Evolutionary conservation across 2,329 filamentous ascomycete species (phyloP), one percentile per base, ranked within the genome.

Genomic region (Plenodomus lindquistii): DNA sequence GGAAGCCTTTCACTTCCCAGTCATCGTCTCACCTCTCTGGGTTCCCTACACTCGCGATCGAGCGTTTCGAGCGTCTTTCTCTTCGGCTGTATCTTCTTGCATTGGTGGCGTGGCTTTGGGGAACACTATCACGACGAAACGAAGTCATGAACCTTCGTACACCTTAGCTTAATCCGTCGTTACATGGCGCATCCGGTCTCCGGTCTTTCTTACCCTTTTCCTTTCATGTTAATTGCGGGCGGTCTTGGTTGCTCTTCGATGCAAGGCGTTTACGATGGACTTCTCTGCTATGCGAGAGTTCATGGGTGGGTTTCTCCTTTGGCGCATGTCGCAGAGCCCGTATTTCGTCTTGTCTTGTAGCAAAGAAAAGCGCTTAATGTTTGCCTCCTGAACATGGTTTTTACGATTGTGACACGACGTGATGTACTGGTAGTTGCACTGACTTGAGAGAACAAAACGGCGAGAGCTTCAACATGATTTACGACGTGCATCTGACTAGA

Each of bases 71-170:
- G 21, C 36, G 50, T 41, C 48, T 56, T 60, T 50, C 50, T 44
- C 56, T 63, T 58, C 44, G 40, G 46, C 44, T 69, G 59, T 65
- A 62, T 64, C 59, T 69, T 62, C 57, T 60, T 70, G 60, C 62
- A 66, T 70, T 57, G 55, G 55, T 49, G 64, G 66, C 57, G 64
- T 55, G 57, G 52, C 52, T 55, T 52, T 51, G 42, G 42, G 48
- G 54, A 54, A 52, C 50, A 7, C 47, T 55, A 54, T 66, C 60
- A 71, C 67, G 67, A 70, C 50, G 67, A 61, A 52, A 72, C 55
- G 69, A 72, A 60, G 65, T 68, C 62, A 71, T 60, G 67, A 70
- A 62, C 50, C 60, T 57, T 49, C 53, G 52, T 54, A 54, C 51
- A 51, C 44, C 50, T 48, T 50, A 56, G 50, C 53, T 57, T 66